These are phyloP conservation scores for Backusella australiensis DNA, from an alignment of 192 early-diverging fungal species.

Conservation along the genomic window DNA sequence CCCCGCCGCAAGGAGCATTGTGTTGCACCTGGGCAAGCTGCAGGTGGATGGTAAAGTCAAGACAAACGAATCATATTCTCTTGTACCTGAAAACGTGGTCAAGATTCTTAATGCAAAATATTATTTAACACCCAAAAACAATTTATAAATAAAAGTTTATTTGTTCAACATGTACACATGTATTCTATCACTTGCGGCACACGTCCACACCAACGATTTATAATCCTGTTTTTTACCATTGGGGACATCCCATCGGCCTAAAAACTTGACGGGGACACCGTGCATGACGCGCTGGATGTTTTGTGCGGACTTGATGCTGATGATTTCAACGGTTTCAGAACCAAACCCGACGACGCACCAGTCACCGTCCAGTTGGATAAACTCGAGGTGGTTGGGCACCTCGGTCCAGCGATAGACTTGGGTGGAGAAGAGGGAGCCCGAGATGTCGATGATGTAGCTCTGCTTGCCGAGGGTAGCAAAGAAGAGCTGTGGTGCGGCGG, in stretches of 20 bases:
- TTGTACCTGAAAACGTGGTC: neutral
- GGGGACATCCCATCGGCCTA: conserved; percentile 20
- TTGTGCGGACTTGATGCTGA: conserved; percentile 21
- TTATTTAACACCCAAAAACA: neutral
- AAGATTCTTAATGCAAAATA: conserved; percentile 3
- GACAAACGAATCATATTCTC: neutral
- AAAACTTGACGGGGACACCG: conserved; percentile 21
- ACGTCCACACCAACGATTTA: conserved; percentile 25
- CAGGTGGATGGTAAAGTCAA: conserved; percentile 41
- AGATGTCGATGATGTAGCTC: conserved; percentile 32
- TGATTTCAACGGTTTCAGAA: conserved; percentile 17
- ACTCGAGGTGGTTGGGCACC: conserved; percentile 27
- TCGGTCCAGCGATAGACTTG: conserved; percentile 24
- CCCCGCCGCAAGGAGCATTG: conserved; percentile 48
- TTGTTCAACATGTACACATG: conserved; percentile 32
- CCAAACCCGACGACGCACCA: conserved; percentile 35
- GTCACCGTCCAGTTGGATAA: conserved; percentile 8
- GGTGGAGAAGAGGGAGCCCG: conserved; percentile 29
- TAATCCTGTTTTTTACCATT: neutral
- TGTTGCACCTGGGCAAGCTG: conserved; percentile 57
- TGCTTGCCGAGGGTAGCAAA: conserved; percentile 28
- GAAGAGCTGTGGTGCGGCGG: conserved; percentile 31
- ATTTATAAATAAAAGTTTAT: conserved; percentile 2
- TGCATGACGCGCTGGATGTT: conserved; percentile 20
- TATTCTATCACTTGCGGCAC: conserved; percentile 18